Conservation (phyloP, 805 yeast genomes). For the Lipomyces spencermartinsiae region DNA sequence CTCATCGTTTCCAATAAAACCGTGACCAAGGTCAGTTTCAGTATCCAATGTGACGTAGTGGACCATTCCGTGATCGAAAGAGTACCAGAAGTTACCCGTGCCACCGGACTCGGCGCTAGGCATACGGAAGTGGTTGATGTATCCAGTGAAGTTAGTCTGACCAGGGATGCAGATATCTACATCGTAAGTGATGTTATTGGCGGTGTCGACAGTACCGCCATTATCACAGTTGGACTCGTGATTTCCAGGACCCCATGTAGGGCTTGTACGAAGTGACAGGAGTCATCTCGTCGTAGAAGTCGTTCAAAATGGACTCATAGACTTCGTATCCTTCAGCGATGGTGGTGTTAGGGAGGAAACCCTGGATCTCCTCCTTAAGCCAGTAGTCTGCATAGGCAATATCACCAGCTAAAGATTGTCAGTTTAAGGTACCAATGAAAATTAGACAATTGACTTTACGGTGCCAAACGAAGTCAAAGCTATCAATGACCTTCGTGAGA, state of each 20-base stretch:
- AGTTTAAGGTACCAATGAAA: conserved; percentile 12
- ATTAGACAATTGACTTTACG: conserved; percentile 19
- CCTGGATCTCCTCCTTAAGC: conserved; percentile 39
- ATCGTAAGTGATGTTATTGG: conserved; percentile 31
- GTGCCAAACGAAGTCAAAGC: conserved; percentile 28
- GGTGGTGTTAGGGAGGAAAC: conserved; percentile 21
- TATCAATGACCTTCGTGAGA: conserved; percentile 27
- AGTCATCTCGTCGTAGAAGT: conserved; percentile 37
- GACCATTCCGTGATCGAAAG: conserved; percentile 42
- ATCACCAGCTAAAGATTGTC: conserved; percentile 42
- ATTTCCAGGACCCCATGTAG: conserved; percentile 40
- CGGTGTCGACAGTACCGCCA: conserved; percentile 27
- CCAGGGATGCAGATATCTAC: conserved; percentile 36
- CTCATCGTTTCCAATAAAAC: conserved; percentile 33
- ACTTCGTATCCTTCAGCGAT: conserved; percentile 23
- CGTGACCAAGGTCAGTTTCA: conserved; percentile 42
- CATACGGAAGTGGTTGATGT: conserved; percentile 42
- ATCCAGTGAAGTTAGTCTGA: conserved; percentile 43
- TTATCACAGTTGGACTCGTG: conserved; percentile 38
- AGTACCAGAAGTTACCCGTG: conserved; percentile 43
- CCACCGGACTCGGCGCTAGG: conserved; percentile 41
- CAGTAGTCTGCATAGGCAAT: conserved; percentile 46
- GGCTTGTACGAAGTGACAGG: conserved; percentile 33
- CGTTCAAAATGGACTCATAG: conserved; percentile 30
- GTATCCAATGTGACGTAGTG: conserved; percentile 42